Base-by-base conservation (phyloP, 208 protist genomes). In the Wallacemonas collosoma region DNA sequence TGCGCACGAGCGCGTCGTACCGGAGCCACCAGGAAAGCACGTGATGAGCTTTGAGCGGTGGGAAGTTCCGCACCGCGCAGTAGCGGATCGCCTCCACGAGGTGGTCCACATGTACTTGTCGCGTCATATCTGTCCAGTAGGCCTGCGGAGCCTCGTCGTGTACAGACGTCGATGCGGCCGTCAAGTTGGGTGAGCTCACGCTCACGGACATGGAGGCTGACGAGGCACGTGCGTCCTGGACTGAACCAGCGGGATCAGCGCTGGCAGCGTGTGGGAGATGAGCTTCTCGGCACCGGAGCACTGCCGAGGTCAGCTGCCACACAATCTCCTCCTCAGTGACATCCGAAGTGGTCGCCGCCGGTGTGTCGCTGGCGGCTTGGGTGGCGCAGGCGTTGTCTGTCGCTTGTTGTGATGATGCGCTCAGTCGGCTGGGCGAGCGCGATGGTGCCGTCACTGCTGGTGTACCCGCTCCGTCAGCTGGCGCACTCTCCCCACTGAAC, bases 101-200 rank as follows among this genome's bases (percentile, higher is more conserved):
- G 6, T 81, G 69, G 61, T 96, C 91, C 35, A 96, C 85, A 51
- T 84, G 67, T 35, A 92, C 81, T 72, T 96, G 91, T 36, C 85
- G 76, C 2, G 68, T 67, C 11, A 96, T 80, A 74, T 90, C 75
- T 14, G 85, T 75, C 78, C 81, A 87, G 71, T 96, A 94, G 17
- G 57, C 85, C 60, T 65, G 60, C 60, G 60, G 60, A 12, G 57
- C 39, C 7, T 11, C 39, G 5, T 63, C 55, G 9, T 12, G 55
- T 9, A 60, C 17, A 0, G 55, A 7, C 14, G 55, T 17, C 26
- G 26, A 26, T 26, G 26, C 26, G 26, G 26, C 26, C 26, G 26
- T 26, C 26, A 26, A 26, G 26, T 26, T 26, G 26, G 26, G 26
- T 26, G 26, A 26, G 26, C 26, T 26, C 26, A 26, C 26, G 26